phyloP scores from a whole-genome alignment of 306 rosid species.

The Rosa rugosa region DNA sequence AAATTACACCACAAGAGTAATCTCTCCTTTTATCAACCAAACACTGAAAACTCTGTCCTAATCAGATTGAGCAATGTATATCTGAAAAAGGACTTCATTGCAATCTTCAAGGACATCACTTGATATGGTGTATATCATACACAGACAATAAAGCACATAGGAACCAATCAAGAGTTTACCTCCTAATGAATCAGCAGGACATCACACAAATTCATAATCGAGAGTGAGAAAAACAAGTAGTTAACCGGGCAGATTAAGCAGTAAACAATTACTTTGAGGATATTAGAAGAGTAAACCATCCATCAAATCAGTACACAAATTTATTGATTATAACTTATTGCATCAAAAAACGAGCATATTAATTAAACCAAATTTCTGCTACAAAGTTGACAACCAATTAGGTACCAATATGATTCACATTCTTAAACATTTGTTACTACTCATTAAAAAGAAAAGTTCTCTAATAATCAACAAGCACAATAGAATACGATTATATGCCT shows the following conservation, averaged over 20 bases:
- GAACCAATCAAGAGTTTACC: not conserved
- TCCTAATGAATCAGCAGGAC: not conserved
- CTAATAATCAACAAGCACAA: not conserved
- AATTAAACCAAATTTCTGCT: not conserved
- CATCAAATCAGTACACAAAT: not conserved
- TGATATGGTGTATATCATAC: not conserved
- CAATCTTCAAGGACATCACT: not conserved
- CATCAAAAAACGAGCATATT: not conserved
- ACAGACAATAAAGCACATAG: not conserved
- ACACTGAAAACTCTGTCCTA: not conserved
- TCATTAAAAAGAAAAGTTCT: not conserved
- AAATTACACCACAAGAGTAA: not conserved
- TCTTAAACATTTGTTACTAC: not conserved
- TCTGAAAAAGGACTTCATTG: not conserved
- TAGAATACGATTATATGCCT: not conserved
- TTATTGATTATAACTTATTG: not conserved
- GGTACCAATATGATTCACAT: not conserved
- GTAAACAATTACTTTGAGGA: conserved; percentile 2
- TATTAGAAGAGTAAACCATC: not conserved
- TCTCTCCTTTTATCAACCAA: not conserved
- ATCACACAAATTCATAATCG: not conserved
- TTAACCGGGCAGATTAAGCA: not conserved
- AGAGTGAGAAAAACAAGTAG: not conserved
- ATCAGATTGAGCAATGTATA: not conserved
- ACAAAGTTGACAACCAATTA: not conserved